These are phyloP conservation scores for Trametes punicea DNA, from an alignment of 768 basidiomycete genomes.

Conservation along the genomic window DNA sequence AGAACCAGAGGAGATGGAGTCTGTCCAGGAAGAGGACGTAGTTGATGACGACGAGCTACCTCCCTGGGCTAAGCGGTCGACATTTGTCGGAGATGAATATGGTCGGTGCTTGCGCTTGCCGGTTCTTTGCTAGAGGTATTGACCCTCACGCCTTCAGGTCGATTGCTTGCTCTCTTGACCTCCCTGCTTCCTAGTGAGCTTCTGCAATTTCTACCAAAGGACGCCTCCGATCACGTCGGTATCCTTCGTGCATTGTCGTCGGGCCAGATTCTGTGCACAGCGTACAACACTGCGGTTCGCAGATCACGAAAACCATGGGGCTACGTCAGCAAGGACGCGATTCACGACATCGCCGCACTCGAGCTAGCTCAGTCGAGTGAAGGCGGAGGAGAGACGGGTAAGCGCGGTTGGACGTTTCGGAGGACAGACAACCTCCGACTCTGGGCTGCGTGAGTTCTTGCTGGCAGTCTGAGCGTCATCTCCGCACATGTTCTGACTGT, in stretches of 20 bases:
- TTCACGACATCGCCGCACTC: constrained; percentile 75
- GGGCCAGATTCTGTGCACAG: constrained; percentile 75
- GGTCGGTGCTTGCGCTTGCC: constrained; percentile 40
- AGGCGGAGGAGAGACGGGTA: constrained; percentile 40
- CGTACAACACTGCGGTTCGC: constrained; percentile 80
- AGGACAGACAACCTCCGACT: constrained; percentile 81
- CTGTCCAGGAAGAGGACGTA: constrained; percentile 45
- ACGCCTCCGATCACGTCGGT: constrained; percentile 30
- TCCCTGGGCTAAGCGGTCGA: constrained; percentile 65
- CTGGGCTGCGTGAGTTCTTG: constrained; percentile 71
- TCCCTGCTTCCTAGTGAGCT: constrained; percentile 58
- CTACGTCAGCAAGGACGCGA: constrained; percentile 69
- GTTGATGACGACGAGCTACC: constrained; percentile 74
- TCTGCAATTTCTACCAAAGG: constrained; percentile 36
- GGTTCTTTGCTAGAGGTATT: not conserved
- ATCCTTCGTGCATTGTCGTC: constrained; percentile 62
- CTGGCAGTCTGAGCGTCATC: not conserved
- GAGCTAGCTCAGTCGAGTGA: constrained; percentile 42
- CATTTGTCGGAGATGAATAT: constrained; percentile 54
- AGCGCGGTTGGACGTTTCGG: constrained; percentile 79
- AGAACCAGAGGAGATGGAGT: constrained; percentile 57
- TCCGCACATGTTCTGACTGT: not conserved
- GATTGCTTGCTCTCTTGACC: constrained; percentile 58
- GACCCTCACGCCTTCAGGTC: constrained; percentile 40
- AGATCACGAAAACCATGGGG: constrained; percentile 86